Percentiles rank a stretch among this genome's conserved stretches.
Evolutionary conservation across 2,329 filamentous ascomycete genomes (phyloP).

Genomic region (Stachybotrys echinatus): DNA sequence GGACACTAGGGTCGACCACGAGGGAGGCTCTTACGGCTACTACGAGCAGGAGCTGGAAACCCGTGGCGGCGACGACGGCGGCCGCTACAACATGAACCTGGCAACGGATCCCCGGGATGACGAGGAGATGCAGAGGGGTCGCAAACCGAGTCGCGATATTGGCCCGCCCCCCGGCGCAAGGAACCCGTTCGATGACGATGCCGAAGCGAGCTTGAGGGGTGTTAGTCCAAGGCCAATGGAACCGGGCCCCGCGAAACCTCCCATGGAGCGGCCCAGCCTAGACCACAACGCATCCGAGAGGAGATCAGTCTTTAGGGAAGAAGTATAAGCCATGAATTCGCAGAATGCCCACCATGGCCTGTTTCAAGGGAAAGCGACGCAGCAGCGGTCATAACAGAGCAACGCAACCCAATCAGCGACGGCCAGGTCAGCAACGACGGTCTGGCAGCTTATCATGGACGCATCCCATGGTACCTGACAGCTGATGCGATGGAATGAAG

Average conservation of each 20-base stretch:
- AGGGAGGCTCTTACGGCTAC: slow-evolving; percentile 64
- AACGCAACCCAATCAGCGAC: no score
- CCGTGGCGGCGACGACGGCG: slow-evolving; percentile 20
- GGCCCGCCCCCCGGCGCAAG: slow-evolving; percentile 22
- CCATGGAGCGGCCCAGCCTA: slow-evolving; percentile 28
- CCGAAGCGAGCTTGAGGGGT: slow-evolving; percentile 60
- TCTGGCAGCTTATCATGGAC: background rate
- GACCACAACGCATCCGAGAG: slow-evolving; percentile 60
- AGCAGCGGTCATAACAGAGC: no score
- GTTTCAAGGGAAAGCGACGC: no score
- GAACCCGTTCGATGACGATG: slow-evolving; percentile 70
- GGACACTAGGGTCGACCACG: slow-evolving; percentile 73
- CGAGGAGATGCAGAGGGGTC: slow-evolving; percentile 31
- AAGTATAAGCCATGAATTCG: slow-evolving; percentile 47
- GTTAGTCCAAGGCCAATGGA: slow-evolving; percentile 73
- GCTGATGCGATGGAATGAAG: no score
- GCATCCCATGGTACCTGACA: no score
- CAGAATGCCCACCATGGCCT: no score
- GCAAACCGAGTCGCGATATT: slow-evolving; percentile 35
- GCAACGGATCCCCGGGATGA: slow-evolving; percentile 26
- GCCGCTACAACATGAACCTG: slow-evolving; percentile 45
- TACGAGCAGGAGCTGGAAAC: slow-evolving; percentile 69
- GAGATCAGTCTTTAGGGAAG: slow-evolving; percentile 65
- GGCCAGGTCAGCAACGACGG: background rate
- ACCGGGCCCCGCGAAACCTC: slow-evolving; percentile 28